Evolutionary conservation across 805 yeast species (phyloP).

Genomic region (Alloascoidea africana): DNA sequence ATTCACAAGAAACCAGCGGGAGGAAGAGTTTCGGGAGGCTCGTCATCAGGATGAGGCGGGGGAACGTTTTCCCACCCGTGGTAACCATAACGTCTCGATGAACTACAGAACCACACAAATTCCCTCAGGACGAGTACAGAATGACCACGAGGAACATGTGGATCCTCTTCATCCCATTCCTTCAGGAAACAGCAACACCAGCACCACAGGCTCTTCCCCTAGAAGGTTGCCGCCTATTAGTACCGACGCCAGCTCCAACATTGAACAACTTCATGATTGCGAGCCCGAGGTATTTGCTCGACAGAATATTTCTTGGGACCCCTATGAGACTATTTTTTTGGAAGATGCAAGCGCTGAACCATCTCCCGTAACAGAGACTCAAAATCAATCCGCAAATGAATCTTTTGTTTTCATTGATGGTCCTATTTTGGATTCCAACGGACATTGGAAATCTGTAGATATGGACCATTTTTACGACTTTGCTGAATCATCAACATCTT

Average conservation of each 20-base stretch:
- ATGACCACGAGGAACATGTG: no score
- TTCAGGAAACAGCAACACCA: background rate
- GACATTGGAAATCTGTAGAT: background rate
- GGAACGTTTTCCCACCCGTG: no score
- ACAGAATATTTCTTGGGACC: no score
- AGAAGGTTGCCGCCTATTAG: background rate
- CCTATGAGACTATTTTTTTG: no score
- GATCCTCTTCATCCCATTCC: background rate
- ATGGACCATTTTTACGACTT: background rate
- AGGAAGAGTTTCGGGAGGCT: no score
- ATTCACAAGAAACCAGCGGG: no score
- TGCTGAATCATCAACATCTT: no score
- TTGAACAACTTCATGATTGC: background rate
- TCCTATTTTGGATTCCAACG: background rate
- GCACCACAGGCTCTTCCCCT: background rate
- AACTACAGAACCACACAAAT: no score
- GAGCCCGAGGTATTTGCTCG: background rate
- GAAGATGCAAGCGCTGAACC: background rate
- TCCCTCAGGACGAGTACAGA: no score
- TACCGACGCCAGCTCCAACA: background rate
- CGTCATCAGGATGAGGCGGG: no score
- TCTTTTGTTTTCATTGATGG: background rate
- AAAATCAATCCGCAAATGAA: no score
- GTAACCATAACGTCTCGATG: no score
- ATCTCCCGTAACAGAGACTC: conserved; percentile 1